These are phyloP conservation scores for Pseudocercospora cruenta DNA, from an alignment of 2,329 filamentous ascomycete genomes.

Conservation along the genomic window DNA sequence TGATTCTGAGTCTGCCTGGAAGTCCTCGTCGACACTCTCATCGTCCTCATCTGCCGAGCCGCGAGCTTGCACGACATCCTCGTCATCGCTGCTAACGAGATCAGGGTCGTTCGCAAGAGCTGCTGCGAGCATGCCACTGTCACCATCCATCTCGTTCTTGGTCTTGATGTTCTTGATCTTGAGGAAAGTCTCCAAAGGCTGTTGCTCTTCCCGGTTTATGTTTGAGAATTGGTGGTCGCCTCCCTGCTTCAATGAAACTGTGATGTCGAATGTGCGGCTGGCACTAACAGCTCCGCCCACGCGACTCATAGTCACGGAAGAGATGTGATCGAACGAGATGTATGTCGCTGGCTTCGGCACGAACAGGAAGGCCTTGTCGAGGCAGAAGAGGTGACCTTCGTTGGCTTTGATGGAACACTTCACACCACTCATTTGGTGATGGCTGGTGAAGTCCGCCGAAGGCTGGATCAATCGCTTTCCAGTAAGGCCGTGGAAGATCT, in stretches of 20 bases:
- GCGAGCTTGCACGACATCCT: constrained; percentile 77
- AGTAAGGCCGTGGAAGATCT: constrained; percentile 91
- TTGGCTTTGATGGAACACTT: constrained; percentile 99
- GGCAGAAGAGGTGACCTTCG: constrained; percentile 93
- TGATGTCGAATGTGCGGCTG: constrained; percentile 95
- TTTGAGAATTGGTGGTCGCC: constrained; percentile 97
- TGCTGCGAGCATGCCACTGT: constrained; percentile 72
- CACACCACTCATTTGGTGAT: constrained; percentile 91
- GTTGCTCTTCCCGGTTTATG: constrained; percentile 97
- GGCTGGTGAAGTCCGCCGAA: constrained; percentile 90
- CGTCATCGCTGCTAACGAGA: constrained; percentile 77
- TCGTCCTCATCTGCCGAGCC: constrained; percentile 95
- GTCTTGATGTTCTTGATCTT: constrained; percentile 91
- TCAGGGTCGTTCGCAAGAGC: constrained; percentile 77
- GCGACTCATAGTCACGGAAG: constrained; percentile 90
- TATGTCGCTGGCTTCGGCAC: constrained; percentile 98
- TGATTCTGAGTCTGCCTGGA: constrained; percentile 86
- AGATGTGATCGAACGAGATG: constrained; percentile 90
- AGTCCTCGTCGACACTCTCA: constrained; percentile 95
- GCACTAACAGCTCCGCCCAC: constrained; percentile 93
- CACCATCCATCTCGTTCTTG: constrained; percentile 98
- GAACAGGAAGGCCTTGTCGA: constrained; percentile 99
- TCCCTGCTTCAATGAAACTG: constrained; percentile 83
- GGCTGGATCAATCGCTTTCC: constrained; percentile 95
- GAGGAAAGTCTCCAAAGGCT: constrained; percentile 96